phyloP scores from a whole-genome alignment of 768 basidiomycete genomes.

The Macrolepiota dolichaula region DNA sequence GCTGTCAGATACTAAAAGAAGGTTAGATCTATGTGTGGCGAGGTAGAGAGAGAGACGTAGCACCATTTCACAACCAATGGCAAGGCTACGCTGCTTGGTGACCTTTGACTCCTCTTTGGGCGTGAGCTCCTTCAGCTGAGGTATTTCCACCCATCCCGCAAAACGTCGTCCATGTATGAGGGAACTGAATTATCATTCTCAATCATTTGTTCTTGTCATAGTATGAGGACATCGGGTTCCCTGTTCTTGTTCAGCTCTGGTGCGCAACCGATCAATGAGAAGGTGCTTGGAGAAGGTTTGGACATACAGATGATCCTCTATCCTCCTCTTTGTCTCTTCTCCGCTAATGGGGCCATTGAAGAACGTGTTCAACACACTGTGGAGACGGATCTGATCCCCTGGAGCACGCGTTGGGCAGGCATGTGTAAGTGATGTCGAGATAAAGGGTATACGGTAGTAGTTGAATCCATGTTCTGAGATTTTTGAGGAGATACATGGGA shows the following conservation, averaged over 20 bases:
- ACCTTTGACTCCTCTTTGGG: slow-evolving; percentile 19
- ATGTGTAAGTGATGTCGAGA: slow-evolving; percentile 81
- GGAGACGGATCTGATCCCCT: slow-evolving; percentile 82
- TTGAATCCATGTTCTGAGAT: slow-evolving; percentile 19
- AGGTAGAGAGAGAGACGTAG: neutral
- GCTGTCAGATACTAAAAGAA: slow-evolving; percentile 76
- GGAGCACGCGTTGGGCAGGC: slow-evolving; percentile 92
- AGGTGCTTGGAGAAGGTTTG: neutral
- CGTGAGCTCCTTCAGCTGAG: slow-evolving; percentile 30
- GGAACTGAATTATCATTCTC: slow-evolving; percentile 93
- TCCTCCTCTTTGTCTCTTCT: slow-evolving; percentile 75
- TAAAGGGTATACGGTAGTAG: slow-evolving; percentile 52
- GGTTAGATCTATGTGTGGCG: neutral
- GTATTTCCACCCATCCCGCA: slow-evolving; percentile 84
- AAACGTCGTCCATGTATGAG: slow-evolving; percentile 75
- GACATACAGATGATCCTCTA: slow-evolving; percentile 35
- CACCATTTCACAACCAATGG: slow-evolving; percentile 98
- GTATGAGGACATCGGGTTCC: slow-evolving; percentile 66
- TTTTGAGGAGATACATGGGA: slow-evolving; percentile 32
- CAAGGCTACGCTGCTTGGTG: slow-evolving; percentile 54
- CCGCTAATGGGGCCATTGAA: slow-evolving; percentile 78
- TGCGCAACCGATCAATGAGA: slow-evolving; percentile 21
- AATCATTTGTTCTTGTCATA: slow-evolving; percentile 83
- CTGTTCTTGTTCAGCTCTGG: slow-evolving; percentile 55
- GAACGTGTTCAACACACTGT: slow-evolving; percentile 80